Evolutionary conservation across 2,329 filamentous ascomycete species (phyloP).

Genomic region (Lasiodiplodia citricola): DNA sequence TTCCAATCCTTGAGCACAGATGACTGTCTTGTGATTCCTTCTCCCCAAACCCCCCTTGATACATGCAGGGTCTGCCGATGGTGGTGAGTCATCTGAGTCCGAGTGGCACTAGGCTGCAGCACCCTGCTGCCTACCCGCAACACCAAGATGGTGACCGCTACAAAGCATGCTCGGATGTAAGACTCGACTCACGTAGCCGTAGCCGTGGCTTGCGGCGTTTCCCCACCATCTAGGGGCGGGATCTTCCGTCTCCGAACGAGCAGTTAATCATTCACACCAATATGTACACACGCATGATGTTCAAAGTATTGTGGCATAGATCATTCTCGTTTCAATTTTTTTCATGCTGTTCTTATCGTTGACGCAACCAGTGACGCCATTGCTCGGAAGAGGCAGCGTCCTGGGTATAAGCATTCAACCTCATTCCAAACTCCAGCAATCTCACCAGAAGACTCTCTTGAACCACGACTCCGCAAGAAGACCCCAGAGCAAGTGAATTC

Average conservation of each 20-base stretch:
- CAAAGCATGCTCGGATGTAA: no score
- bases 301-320: neutral
- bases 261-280: neutral
- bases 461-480: slow-evolving; percentile 20
- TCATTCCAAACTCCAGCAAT: slow-evolving; percentile 23
- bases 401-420: slow-evolving; percentile 25
- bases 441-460: slow-evolving; percentile 1
- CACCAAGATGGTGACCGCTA: no score
- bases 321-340: slow-evolving; percentile 21
- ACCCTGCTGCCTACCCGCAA: no score
- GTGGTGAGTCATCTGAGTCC: no score
- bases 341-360: slow-evolving; percentile 10
- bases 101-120: no score
- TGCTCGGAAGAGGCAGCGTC: slow-evolving; percentile 26
- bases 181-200: no score
- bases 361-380: slow-evolving; percentile 24
- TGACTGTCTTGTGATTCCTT: no score
- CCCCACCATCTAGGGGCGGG: no score
- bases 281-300: neutral
- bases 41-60: no score
- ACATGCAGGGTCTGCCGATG: no score
- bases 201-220: no score
- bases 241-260: neutral
- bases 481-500: neutral
- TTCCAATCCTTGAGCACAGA: no score